Conservation (phyloP, 352 stramenopile genomes). For the Phytophthora colocasiae region DNA sequence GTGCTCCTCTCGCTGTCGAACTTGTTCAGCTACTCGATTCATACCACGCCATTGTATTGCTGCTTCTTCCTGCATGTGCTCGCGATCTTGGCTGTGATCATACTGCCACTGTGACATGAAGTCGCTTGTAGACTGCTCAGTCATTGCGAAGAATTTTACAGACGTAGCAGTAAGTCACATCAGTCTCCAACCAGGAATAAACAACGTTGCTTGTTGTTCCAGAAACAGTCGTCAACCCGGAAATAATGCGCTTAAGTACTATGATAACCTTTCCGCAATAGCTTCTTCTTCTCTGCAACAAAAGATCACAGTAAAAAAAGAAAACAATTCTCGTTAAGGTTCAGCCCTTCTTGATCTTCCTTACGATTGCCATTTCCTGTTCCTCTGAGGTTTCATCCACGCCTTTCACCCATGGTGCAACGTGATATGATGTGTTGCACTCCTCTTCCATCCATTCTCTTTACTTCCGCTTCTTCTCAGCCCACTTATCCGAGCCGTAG, state of each 20-base stretch:
- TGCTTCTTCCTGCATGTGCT: neutral
- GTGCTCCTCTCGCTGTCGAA: constrained; percentile 20
- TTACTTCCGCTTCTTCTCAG: constrained; percentile 60
- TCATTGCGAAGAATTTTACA: constrained; percentile 20
- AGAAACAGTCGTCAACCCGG: constrained; percentile 20
- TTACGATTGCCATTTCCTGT: constrained; percentile 32
- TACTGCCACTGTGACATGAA: constrained; percentile 47
- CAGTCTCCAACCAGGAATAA: constrained; percentile 28
- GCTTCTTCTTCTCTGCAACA: neutral
- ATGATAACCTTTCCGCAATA: neutral
- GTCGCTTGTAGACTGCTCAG: constrained; percentile 20
- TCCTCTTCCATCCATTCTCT: constrained; percentile 1
- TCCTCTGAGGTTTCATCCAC: constrained; percentile 1
- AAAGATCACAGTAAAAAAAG: constrained; percentile 6
- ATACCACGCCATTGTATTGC: constrained; percentile 29
- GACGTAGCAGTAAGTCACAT: neutral
- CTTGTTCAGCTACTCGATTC: constrained; percentile 31
- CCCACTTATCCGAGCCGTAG: constrained; percentile 72
- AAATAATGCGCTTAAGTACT: constrained; percentile 9
- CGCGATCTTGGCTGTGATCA: constrained; percentile 10
- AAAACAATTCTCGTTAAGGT: neutral
- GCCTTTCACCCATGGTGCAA: constrained; percentile 5
- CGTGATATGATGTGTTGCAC: constrained; percentile 31
- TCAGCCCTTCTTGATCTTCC: constrained; percentile 30
- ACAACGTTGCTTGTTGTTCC: neutral